These are phyloP conservation scores for Tardiomyces digboiensis DNA, from an alignment of 1,139 yeast species.

Conservation along the genomic window DNA sequence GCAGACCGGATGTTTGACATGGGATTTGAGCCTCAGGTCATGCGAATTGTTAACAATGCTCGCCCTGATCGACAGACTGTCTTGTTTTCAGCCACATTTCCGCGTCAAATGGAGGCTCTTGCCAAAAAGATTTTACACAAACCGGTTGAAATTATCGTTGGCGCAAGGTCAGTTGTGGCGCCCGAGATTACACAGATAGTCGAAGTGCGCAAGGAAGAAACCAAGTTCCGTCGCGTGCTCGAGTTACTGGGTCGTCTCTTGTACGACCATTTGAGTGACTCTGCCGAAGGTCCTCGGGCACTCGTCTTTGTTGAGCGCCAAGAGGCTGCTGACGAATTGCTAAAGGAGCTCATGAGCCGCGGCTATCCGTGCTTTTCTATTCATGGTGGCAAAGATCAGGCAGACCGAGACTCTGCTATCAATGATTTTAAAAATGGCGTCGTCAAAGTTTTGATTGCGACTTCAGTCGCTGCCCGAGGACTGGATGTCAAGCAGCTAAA, in stretches of 20 bases:
- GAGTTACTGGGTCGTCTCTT: slow-evolving; percentile 41
- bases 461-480: slow-evolving; percentile 94
- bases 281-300: slow-evolving; percentile 35
- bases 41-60: slow-evolving; percentile 64
- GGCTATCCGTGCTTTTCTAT: slow-evolving; percentile 57
- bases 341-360: slow-evolving; percentile 43
- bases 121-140: slow-evolving; percentile 52
- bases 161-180: slow-evolving; percentile 77
- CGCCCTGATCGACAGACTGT: slow-evolving; percentile 92
- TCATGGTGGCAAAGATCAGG: slow-evolving; percentile 92
- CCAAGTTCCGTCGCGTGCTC: slow-evolving; percentile 47
- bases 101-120: slow-evolving; percentile 61
- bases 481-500: slow-evolving; percentile 78
- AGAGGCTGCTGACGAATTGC: slow-evolving; percentile 63
- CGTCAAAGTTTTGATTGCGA: slow-evolving; percentile 64
- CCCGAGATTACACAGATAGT: slow-evolving; percentile 70
- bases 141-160: slow-evolving; percentile 75
- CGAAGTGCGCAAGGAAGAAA: slow-evolving; percentile 40
- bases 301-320: slow-evolving; percentile 86
- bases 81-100: slow-evolving; percentile 90
- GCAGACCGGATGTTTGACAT: slow-evolving; percentile 96
- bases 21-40: slow-evolving; percentile 97
- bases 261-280: slow-evolving; percentile 16
- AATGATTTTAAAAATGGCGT: slow-evolving; percentile 60
- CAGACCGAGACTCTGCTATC: slow-evolving; percentile 71